A percentile compares a stretch with the other conserved stretches of the same genome.
Evolutionary conservation across 768 basidiomycete genomes (phyloP).

Genomic region (Tylopilus subfusipes): DNA sequence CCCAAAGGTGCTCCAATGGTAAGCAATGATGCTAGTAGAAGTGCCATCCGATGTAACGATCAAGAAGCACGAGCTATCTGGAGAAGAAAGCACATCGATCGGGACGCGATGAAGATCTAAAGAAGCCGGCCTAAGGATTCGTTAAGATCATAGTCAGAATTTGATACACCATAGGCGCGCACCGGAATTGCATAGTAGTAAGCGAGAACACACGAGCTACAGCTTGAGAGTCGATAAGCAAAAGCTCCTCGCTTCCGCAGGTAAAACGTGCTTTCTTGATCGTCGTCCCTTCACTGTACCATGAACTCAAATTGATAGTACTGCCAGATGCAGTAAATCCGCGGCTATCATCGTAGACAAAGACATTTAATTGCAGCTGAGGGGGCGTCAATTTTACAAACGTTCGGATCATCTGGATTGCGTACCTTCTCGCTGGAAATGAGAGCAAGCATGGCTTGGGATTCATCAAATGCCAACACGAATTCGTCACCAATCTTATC

Average conservation of each 20-base stretch:
- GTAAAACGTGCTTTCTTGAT: constrained; percentile 45
- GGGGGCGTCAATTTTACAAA: background rate
- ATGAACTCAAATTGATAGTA: constrained; percentile 40
- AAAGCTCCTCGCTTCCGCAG: constrained; percentile 49
- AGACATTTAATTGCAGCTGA: constrained; percentile 43
- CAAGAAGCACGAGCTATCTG: constrained; percentile 55
- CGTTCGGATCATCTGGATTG: background rate
- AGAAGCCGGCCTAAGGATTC: constrained; percentile 40
- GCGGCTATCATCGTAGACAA: constrained; percentile 46
- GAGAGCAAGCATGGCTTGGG: constrained; percentile 45
- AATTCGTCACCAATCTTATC: constrained; percentile 47
- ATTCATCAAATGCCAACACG: constrained; percentile 51
- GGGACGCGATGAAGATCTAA: constrained; percentile 39
- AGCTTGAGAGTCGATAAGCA: constrained; percentile 44
- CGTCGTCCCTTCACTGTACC: constrained; percentile 40
- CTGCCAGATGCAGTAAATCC: constrained; percentile 42
- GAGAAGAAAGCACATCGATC: constrained; percentile 39
- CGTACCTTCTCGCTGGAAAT: constrained; percentile 43
- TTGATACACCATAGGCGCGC: background rate
- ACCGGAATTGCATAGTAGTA: constrained; percentile 55
- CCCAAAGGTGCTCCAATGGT: constrained; percentile 61
- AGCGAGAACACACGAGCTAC: constrained; percentile 52
- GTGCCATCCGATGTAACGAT: constrained; percentile 24
- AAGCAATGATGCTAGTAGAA: constrained; percentile 32
- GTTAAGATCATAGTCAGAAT: background rate